These are phyloP conservation scores for Epichloe gansuensis DNA, from an alignment of 2,329 filamentous ascomycete genomes.

Conservation along the genomic window DNA sequence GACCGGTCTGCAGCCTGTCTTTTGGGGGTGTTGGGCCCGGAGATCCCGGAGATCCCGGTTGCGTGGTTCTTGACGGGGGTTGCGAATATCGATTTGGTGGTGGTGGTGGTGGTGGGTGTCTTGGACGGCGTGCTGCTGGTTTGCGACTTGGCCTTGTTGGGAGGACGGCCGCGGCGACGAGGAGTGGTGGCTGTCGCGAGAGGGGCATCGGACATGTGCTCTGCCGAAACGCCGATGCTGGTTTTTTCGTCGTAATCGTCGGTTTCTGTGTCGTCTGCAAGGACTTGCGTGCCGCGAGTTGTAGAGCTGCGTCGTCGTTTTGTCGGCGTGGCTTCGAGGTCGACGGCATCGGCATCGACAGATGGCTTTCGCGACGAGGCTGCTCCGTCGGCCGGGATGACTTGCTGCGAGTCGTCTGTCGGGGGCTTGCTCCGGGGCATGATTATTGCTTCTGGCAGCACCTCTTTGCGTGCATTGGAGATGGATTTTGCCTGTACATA, in stretches of 20 bases:
- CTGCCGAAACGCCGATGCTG: background rate
- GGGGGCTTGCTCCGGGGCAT: slow-evolving; percentile 5
- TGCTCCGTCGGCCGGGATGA: background rate
- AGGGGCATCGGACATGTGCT: background rate
- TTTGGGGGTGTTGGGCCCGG: slow-evolving; percentile 40
- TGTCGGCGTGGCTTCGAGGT: slow-evolving; percentile 17
- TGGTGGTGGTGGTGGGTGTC: slow-evolving; percentile 11
- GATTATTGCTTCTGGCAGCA: background rate
- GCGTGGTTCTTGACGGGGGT: slow-evolving; percentile 27
- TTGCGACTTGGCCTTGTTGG: slow-evolving; percentile 20
- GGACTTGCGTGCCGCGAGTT: background rate
- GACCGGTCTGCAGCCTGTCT: slow-evolving; percentile 68
- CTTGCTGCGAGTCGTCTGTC: background rate
- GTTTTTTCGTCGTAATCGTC: background rate
- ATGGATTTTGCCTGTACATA: background rate
- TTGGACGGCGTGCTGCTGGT: slow-evolving; percentile 18
- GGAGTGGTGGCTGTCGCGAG: slow-evolving; percentile 19
- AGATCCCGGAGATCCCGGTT: slow-evolving; percentile 14
- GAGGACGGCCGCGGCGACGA: slow-evolving; percentile 16
- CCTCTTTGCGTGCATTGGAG: background rate
- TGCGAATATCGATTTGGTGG: slow-evolving; percentile 13
- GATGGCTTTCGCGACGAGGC: slow-evolving; percentile 11
- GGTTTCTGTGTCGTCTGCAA: slow-evolving; percentile 5
- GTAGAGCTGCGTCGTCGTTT: slow-evolving; percentile 19
- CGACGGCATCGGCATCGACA: slow-evolving; percentile 17